Conservation (phyloP, 805 yeast species). For the Candida vaughaniae region DNA sequence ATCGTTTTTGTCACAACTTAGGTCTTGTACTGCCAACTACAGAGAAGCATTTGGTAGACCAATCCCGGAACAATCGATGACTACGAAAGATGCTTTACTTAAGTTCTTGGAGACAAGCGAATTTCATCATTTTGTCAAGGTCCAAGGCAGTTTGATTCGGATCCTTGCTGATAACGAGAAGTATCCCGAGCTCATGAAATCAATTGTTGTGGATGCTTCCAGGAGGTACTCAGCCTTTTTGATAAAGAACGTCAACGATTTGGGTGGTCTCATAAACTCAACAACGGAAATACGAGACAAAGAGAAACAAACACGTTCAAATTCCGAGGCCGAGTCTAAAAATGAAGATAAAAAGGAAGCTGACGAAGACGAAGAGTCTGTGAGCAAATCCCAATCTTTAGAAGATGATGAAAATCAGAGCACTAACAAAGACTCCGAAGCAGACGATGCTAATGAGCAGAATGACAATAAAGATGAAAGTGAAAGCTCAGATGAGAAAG, state of each 20-base stretch:
- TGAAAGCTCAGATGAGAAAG: neutral
- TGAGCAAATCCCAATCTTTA: no score
- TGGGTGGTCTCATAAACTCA: constrained; percentile 7
- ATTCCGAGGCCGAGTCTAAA: constrained; percentile 8
- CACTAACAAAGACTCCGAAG: neutral
- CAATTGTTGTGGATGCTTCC: constrained; percentile 21
- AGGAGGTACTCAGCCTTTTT: constrained; percentile 19
- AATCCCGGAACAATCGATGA: constrained; percentile 6
- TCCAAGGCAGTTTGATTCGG: constrained; percentile 20
- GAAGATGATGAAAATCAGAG: neutral
- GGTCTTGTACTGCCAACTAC: constrained; percentile 5
- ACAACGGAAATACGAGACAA: constrained; percentile 1
- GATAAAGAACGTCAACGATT: constrained; percentile 22
- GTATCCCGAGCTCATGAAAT: constrained; percentile 21
- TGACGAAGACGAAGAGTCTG: constrained; percentile 8
- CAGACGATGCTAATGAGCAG: neutral
- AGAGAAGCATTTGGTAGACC: constrained; percentile 14
- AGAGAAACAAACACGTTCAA: no score
- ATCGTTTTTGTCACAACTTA: constrained; percentile 10
- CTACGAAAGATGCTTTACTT: constrained; percentile 13
- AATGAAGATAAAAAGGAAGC: constrained; percentile 6
- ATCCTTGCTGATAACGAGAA: constrained; percentile 18
- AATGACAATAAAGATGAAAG: neutral
- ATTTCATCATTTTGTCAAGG: constrained; percentile 20
- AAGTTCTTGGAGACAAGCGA: constrained; percentile 12